Evolutionary conservation across 768 basidiomycete genomes (phyloP).

Genomic region (Clavulina sp.): DNA sequence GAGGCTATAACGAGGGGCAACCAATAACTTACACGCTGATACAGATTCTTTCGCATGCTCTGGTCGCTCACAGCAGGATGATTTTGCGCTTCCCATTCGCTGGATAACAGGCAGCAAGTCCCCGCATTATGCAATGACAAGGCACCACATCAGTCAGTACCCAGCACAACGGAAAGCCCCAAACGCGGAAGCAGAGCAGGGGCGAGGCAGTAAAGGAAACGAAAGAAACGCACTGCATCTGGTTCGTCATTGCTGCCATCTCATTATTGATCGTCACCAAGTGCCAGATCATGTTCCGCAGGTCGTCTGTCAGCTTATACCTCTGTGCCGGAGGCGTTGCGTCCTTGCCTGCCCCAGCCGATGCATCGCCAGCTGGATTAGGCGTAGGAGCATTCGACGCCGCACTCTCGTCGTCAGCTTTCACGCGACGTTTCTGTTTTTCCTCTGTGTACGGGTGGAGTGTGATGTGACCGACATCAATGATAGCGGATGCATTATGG

Average conservation of each 20-base stretch:
- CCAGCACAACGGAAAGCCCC: too few species aligned
- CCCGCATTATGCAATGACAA: not conserved
- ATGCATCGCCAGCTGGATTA: conserved; percentile 5
- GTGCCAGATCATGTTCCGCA: conserved; percentile 69
- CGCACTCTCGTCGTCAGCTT: not conserved
- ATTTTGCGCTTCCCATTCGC: conserved; percentile 6
- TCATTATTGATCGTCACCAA: conserved; percentile 70
- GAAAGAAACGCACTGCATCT: conserved; percentile 18
- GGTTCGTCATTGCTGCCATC: conserved; percentile 37
- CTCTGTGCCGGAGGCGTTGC: conserved; percentile 53
- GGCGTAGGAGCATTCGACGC: not conserved
- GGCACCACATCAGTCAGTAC: not conserved
- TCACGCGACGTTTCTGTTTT: conserved; percentile 19
- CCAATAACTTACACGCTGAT: conserved; percentile 42
- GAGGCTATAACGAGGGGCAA: too few species aligned
- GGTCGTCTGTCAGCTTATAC: conserved; percentile 60
- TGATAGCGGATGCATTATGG: not conserved
- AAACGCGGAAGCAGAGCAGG: not conserved
- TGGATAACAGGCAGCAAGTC: conserved; percentile 2
- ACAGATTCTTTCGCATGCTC: conserved; percentile 58
- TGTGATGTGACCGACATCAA: not conserved
- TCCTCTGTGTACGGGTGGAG: conserved; percentile 26
- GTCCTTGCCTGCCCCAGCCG: conserved; percentile 2
- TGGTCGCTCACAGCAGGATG: conserved; percentile 50
- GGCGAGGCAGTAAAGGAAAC: not conserved